phyloP scores from a whole-genome alignment of 2,329 filamentous ascomycete species.

The Neofusicoccum ribis region DNA sequence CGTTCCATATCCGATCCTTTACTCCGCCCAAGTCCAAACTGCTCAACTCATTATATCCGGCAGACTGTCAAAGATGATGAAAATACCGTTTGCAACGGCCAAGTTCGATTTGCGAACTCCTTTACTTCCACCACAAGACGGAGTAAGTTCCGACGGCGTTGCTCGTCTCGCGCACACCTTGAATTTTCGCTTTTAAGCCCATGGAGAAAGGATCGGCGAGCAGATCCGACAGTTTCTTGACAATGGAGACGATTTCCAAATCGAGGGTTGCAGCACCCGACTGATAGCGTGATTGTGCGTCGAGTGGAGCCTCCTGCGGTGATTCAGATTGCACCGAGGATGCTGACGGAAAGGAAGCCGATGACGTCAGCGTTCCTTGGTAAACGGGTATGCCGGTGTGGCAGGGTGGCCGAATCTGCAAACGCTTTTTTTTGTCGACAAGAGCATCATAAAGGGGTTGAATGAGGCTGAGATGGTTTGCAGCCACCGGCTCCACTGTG shows the following conservation, averaged over 20 bases:
- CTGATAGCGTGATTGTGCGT: neutral
- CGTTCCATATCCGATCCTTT: neutral
- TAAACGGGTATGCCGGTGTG: conserved; percentile 24
- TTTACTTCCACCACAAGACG: conserved; percentile 16
- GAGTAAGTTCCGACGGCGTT: conserved; percentile 11
- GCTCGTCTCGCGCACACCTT: conserved; percentile 24
- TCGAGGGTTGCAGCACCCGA: neutral
- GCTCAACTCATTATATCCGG: neutral
- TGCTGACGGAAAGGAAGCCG: neutral
- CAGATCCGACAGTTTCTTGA: conserved; percentile 34
- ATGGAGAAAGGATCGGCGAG: conserved; percentile 39
- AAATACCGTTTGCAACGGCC: neutral
- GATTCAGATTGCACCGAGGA: neutral
- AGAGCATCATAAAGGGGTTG: conserved; percentile 37
- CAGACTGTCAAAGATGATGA: neutral
- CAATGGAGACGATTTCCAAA: conserved; percentile 36
- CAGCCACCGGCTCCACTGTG: conserved; percentile 34
- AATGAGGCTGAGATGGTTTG: conserved; percentile 34
- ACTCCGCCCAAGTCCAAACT: neutral
- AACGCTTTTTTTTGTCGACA: conserved; percentile 19
- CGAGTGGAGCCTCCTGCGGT: neutral
- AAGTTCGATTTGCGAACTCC: neutral
- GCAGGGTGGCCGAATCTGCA: conserved; percentile 21
- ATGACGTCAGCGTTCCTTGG: neutral
- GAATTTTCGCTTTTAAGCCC: conserved; percentile 28